phyloP scores from a whole-genome alignment of 1,284 basidiomycete genomes.

The Wolfiporia cocos region DNA sequence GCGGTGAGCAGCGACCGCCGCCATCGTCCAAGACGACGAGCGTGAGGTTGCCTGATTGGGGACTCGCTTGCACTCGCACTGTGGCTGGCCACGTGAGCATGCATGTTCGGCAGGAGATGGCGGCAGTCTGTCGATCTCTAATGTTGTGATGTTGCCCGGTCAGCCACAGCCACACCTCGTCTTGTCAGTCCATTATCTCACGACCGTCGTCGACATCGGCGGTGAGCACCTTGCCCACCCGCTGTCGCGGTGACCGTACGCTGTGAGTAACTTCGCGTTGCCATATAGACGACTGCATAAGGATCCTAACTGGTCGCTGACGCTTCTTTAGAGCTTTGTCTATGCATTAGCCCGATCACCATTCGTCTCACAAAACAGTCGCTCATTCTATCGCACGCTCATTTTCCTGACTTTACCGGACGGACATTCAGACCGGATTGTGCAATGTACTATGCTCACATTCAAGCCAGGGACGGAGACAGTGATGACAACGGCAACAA shows the following conservation, averaged over 20 bases:
- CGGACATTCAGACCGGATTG: slow-evolving; percentile 14
- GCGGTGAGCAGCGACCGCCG: slow-evolving; percentile 16
- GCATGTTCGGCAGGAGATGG: too few relatives aligned
- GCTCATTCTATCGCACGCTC: not conserved
- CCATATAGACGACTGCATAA: too few relatives aligned
- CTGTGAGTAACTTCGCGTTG: too few relatives aligned
- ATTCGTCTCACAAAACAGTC: not conserved
- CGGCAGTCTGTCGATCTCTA: too few relatives aligned
- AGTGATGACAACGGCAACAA: slow-evolving; percentile 22
- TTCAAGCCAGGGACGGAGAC: slow-evolving; percentile 10
- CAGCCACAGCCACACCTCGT: too few relatives aligned
- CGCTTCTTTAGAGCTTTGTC: not conserved
- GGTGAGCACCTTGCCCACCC: too few relatives aligned
- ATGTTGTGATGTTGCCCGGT: too few relatives aligned
- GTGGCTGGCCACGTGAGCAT: not conserved
- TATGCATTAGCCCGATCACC: not conserved
- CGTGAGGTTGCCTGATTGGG: slow-evolving; percentile 1
- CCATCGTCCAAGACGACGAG: slow-evolving; percentile 16
- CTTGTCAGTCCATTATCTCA: too few relatives aligned
- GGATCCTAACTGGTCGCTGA: too few relatives aligned
- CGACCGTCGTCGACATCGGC: too few relatives aligned
- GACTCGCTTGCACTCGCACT: not conserved
- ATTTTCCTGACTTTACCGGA: not conserved
- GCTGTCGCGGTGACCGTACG: too few relatives aligned
- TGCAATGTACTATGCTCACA: slow-evolving; percentile 9